Percentiles rank a stretch among this genome's conserved stretches.
Evolutionary conservation across 257 asterid species (phyloP).

Genomic region (Penstemon davidsonii): DNA sequence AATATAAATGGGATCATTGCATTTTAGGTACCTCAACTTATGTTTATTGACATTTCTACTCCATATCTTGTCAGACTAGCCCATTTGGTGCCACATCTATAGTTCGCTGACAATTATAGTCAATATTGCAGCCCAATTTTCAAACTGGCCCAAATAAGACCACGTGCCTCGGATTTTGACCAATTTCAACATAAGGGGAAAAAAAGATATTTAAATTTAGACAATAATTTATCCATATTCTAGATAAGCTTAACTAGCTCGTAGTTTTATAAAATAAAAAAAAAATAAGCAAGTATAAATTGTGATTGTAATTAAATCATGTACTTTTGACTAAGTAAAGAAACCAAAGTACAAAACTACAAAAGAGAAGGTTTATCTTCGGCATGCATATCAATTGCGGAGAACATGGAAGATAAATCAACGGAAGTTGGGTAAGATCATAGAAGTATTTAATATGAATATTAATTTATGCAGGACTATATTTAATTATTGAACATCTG

Average conservation of each 20-base stretch:
- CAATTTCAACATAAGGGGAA: neutral
- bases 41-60: too few species aligned
- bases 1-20: too few species aligned
- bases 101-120: too few species aligned
- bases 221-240: too few species aligned
- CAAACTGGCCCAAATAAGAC: too few species aligned
- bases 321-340: conserved; percentile 13
- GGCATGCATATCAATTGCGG: conserved; percentile 25
- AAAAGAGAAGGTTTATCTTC: conserved; percentile 25
- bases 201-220: too few species aligned
- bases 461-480: conserved; percentile 25
- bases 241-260: neutral
- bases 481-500: conserved; percentile 17
- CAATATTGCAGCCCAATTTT: too few species aligned
- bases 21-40: too few species aligned
- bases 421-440: conserved; percentile 36
- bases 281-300: conserved; percentile 9
- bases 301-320: neutral
- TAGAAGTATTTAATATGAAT: conserved; percentile 21
- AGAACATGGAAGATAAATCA: conserved; percentile 39
- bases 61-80: too few species aligned
- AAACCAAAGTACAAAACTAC: conserved; percentile 13
- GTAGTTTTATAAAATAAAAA: neutral
- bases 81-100: too few species aligned
- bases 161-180: too few species aligned